Evolutionary conservation across 2,329 filamentous ascomycete genomes (phyloP).

Genomic region (Hysterium pulicare): DNA sequence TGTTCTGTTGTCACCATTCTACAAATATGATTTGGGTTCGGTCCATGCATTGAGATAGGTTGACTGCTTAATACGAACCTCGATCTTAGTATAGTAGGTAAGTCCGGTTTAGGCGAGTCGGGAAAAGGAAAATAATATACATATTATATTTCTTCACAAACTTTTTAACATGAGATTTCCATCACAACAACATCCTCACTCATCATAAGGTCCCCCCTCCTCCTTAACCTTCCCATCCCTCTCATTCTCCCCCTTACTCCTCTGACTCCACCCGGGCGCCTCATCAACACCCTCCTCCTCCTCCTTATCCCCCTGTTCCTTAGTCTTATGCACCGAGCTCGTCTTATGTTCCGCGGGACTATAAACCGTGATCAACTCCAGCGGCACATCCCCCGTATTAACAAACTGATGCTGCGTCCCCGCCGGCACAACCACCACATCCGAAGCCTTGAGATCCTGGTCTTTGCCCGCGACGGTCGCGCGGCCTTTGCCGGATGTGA

Average conservation of each 20-base stretch:
- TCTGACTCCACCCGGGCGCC: slow-evolving; percentile 55
- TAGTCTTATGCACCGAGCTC: slow-evolving; percentile 59
- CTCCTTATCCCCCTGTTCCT: slow-evolving; percentile 60
- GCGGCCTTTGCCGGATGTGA: slow-evolving; percentile 58
- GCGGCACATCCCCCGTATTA: slow-evolving; percentile 56
- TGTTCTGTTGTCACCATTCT: too few relatives aligned
- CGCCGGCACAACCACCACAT: slow-evolving; percentile 61
- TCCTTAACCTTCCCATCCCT: slow-evolving; percentile 52
- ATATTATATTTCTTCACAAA: too few relatives aligned
- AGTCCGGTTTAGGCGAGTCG: too few relatives aligned
- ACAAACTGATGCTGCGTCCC: slow-evolving; percentile 65
- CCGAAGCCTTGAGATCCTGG: slow-evolving; percentile 53
- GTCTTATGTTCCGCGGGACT: slow-evolving; percentile 60
- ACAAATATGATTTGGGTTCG: too few relatives aligned
- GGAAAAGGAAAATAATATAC: too few relatives aligned
- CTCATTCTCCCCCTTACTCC: slow-evolving; percentile 58
- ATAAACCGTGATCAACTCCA: slow-evolving; percentile 63
- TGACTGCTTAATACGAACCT: too few relatives aligned
- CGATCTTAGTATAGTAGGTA: too few relatives aligned
- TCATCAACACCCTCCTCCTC: slow-evolving; percentile 61
- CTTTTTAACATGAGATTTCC: too few relatives aligned
- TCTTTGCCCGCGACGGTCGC: slow-evolving; percentile 59
- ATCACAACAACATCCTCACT: too few relatives aligned
- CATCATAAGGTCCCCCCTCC: slow-evolving; percentile 1
- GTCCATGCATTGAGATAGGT: too few relatives aligned